Evolutionary conservation across 2,329 filamentous ascomycete species (phyloP).

Genomic region (Endoconidiophora laricicola): DNA sequence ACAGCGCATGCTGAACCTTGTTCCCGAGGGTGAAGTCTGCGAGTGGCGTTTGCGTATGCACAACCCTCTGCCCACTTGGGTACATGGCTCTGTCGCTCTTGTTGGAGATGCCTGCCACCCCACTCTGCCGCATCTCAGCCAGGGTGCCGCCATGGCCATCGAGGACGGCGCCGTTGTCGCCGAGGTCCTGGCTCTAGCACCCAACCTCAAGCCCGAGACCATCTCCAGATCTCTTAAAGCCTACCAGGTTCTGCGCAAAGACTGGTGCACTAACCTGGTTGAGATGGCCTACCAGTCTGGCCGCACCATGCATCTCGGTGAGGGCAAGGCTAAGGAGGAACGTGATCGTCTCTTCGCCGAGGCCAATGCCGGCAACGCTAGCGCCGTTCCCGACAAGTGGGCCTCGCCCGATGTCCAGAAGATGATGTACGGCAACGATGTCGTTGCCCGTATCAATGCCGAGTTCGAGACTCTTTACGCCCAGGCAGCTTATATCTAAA

Average conservation of each 20-base stretch:
- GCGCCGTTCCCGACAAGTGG: slow-evolving; percentile 49
- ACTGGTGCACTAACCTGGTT: slow-evolving; percentile 35
- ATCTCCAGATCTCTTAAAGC: slow-evolving; percentile 34
- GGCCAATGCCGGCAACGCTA: slow-evolving; percentile 30
- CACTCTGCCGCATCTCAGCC: slow-evolving; percentile 48
- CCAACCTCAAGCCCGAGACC: slow-evolving; percentile 21
- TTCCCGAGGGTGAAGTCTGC: slow-evolving; percentile 44
- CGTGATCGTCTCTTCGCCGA: slow-evolving; percentile 39
- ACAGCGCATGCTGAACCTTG: slow-evolving; percentile 40
- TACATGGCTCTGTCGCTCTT: slow-evolving; percentile 37
- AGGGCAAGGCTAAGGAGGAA: slow-evolving; percentile 41
- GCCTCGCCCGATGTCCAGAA: slow-evolving; percentile 52
- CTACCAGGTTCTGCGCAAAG: slow-evolving; percentile 40
- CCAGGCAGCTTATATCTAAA: slow-evolving; percentile 4
- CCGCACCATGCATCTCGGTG: slow-evolving; percentile 39
- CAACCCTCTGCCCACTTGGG: slow-evolving; percentile 39
- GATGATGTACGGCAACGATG: slow-evolving; percentile 49
- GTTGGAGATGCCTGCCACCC: slow-evolving; percentile 51
- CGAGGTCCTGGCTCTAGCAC: slow-evolving; percentile 30
- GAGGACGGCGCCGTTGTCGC: slow-evolving; percentile 48
- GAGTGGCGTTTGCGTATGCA: slow-evolving; percentile 49
- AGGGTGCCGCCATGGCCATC: slow-evolving; percentile 52
- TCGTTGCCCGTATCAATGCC: slow-evolving; percentile 35
- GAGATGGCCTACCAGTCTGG: slow-evolving; percentile 35
- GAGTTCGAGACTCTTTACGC: slow-evolving; percentile 32